A percentile compares a stretch with the other conserved stretches of the same genome.
phyloP scores from a whole-genome alignment of 2,329 filamentous ascomycete genomes.

The Diaporthe citri region DNA sequence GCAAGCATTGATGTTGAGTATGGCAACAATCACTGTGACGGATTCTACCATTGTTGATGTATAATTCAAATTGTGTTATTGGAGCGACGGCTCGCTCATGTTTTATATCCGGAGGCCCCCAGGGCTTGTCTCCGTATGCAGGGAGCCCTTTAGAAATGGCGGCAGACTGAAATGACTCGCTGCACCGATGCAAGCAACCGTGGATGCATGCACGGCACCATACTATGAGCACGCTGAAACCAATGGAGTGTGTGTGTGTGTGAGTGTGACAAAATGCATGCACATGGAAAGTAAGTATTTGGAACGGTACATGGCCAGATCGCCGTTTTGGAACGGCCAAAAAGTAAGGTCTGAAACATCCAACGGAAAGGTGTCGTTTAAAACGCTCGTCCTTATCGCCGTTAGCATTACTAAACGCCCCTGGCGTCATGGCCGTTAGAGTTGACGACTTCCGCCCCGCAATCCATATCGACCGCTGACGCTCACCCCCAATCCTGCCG shows the following conservation, averaged over 20 bases:
- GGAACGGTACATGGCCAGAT: background rate
- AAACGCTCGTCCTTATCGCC: constrained; percentile 14
- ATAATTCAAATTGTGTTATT: no score
- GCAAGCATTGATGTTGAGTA: background rate
- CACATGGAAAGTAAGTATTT: background rate
- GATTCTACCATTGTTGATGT: no score
- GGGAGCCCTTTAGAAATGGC: background rate
- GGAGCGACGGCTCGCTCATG: no score
- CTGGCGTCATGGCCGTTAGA: constrained; percentile 21
- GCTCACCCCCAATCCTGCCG: background rate
- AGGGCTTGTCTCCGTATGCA: background rate
- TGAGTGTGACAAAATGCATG: background rate
- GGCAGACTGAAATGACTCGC: background rate
- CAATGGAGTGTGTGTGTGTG: no score
- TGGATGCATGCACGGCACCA: no score
- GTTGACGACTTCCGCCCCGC: constrained; percentile 30
- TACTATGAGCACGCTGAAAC: background rate
- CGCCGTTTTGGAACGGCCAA: background rate
- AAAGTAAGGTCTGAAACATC: no score
- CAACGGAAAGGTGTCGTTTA: background rate
- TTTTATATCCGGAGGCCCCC: background rate
- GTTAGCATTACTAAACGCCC: constrained; percentile 21
- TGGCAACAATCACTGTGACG: background rate
- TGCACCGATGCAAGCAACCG: no score
- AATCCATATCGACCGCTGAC: background rate